A percentile compares a stretch with the other conserved stretches of the same genome.
Conservation (phyloP, 2,329 filamentous ascomycete genomes). For the Cercospora sojina region DNA sequence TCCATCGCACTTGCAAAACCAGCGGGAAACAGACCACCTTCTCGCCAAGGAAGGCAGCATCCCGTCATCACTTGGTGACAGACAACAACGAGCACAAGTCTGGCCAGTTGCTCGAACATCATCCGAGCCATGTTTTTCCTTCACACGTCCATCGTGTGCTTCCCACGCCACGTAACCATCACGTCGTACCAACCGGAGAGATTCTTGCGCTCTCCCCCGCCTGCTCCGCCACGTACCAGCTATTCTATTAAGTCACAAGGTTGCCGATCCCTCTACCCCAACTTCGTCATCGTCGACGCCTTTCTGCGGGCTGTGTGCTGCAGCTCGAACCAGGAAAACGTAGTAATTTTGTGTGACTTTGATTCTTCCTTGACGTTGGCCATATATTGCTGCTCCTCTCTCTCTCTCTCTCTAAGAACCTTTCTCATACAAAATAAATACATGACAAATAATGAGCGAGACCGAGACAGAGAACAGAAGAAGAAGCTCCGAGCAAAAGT, state of each 20-base stretch:
- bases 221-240: background rate
- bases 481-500: background rate
- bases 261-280: slow-evolving; percentile 7
- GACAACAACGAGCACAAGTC: background rate
- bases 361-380: background rate
- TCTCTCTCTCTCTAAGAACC: too few species aligned
- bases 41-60: background rate
- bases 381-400: background rate
- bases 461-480: background rate
- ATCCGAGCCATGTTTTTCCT: background rate
- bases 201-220: background rate
- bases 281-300: slow-evolving; percentile 6
- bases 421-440: background rate
- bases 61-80: background rate
- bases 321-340: background rate
- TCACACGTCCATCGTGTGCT: background rate
- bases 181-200: background rate
- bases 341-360: background rate
- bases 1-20: background rate
- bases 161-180: background rate
- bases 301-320: background rate
- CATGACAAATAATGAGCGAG: background rate
- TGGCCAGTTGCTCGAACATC: too few species aligned
- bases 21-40: background rate
- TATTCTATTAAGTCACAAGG: slow-evolving; percentile 18